Evolutionary conservation across 345 rosid species (phyloP).

Genomic region (Syzygium aromaticum): DNA sequence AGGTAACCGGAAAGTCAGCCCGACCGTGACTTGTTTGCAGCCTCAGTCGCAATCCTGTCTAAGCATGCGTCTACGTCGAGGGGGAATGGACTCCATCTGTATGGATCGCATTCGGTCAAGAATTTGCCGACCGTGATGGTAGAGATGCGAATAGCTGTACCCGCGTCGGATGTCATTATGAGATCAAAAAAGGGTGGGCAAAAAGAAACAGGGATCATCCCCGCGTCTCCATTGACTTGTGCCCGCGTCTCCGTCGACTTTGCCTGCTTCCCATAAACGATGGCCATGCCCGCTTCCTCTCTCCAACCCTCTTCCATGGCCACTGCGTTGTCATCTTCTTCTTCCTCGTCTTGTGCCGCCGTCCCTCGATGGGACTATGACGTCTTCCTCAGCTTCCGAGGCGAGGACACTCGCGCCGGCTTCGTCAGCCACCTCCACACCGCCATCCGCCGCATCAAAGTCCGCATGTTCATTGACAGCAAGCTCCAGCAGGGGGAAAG

Average conservation of each 20-base stretch:
- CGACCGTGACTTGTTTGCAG: neutral
- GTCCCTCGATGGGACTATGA: conserved; percentile 6
- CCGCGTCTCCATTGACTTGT: no score
- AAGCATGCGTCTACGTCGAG: no score
- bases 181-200: no score
- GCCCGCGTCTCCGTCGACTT: neutral
- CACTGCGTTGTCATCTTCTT: neutral
- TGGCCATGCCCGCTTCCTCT: no score
- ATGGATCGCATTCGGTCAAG: no score
- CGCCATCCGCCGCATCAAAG: neutral
- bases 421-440: conserved; percentile 10
- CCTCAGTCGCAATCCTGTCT: neutral
- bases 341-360: neutral
- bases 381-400: conserved; percentile 25
- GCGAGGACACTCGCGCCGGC: conserved; percentile 15
- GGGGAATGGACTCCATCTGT: no score
- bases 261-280: no score
- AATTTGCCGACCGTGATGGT: no score
- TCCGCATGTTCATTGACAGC: conserved; percentile 4
- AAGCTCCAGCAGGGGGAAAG: neutral
- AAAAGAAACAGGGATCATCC: neutral
- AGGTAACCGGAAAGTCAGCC: neutral
- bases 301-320: no score
- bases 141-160: neutral
- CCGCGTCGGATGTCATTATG: no score